Percentiles rank a stretch among this genome's conserved stretches.
Evolutionary conservation across 495 filamentous ascomycete species (phyloP).

Genomic region (Penicillium waksmanii): DNA sequence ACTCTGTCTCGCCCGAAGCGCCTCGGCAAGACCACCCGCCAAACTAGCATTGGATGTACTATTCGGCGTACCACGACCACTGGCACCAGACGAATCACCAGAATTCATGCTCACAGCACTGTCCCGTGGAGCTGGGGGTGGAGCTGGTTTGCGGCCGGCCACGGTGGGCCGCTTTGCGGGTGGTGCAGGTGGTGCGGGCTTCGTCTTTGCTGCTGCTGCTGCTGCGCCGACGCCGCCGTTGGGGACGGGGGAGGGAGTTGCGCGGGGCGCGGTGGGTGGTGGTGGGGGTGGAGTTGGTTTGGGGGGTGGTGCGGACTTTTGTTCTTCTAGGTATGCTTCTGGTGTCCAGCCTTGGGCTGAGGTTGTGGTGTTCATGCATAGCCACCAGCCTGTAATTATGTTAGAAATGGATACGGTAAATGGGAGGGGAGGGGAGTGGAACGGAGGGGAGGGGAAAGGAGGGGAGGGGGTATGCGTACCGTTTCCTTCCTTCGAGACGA

Average conservation of each 20-base stretch:
- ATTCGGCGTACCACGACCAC: constrained; percentile 69
- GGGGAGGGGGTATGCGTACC: constrained; percentile 59
- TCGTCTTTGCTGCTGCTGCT: constrained; percentile 60
- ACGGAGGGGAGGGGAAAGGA: constrained; percentile 1
- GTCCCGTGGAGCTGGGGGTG: constrained; percentile 66
- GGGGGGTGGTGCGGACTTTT: constrained; percentile 45
- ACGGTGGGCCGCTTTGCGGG: constrained; percentile 81
- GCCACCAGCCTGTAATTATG: constrained; percentile 79
- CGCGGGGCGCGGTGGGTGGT: constrained; percentile 59
- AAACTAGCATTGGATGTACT: constrained; percentile 70
- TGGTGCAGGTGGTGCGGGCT: constrained; percentile 78
- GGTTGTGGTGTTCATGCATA: constrained; percentile 69
- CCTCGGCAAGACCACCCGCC: constrained; percentile 84
- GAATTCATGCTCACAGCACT: constrained; percentile 74
- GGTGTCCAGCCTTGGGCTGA: constrained; percentile 87
- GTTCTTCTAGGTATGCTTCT: constrained; percentile 87
- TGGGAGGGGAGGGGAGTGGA: background rate
- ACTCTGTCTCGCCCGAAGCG: constrained; percentile 71
- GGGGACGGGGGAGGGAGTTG: constrained; percentile 46
- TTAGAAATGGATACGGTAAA: constrained; percentile 25
- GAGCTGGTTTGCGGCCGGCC: constrained; percentile 66
- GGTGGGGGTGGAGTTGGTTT: constrained; percentile 61
- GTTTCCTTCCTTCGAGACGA: constrained; percentile 87
- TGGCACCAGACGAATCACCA: constrained; percentile 61
- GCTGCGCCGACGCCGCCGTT: constrained; percentile 52